Evolutionary conservation across 75 land plant species (phyloP).

Genomic region (Gnetum montanum): DNA sequence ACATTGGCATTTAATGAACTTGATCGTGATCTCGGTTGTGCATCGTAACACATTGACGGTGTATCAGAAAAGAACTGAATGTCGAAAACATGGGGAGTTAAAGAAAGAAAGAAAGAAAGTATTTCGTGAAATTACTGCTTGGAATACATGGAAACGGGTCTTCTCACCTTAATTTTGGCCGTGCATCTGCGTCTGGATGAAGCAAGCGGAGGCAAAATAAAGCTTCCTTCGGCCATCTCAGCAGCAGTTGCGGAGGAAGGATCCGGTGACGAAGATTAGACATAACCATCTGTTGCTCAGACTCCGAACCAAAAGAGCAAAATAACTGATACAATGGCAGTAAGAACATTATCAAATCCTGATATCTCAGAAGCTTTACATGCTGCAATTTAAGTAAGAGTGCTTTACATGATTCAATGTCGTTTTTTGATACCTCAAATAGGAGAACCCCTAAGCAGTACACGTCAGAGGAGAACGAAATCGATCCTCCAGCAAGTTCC

Average conservation of each 20-base stretch:
- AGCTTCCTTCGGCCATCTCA: slow-evolving; percentile 75
- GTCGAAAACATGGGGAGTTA: too few species aligned
- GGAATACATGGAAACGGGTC: too few species aligned
- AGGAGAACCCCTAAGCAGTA: slow-evolving; percentile 88
- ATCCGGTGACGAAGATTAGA: slow-evolving; percentile 64
- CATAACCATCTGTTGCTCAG: slow-evolving; percentile 54
- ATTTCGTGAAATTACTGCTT: too few species aligned
- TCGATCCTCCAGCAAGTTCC: slow-evolving; percentile 44
- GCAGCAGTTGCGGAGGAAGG: slow-evolving; percentile 60
- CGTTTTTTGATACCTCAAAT: slow-evolving; percentile 74
- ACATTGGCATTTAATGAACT: too few species aligned
- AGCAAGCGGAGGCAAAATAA: slow-evolving; percentile 75
- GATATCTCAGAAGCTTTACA: background rate
- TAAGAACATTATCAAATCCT: background rate
- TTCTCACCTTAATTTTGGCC: slow-evolving; percentile 55
- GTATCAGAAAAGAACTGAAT: too few species aligned
- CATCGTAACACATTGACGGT: too few species aligned
- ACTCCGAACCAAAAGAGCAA: slow-evolving; percentile 46
- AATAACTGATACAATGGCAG: slow-evolving; percentile 50
- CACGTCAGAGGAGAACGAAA: slow-evolving; percentile 75
- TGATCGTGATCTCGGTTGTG: too few species aligned
- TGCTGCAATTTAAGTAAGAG: background rate
- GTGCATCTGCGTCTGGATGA: slow-evolving; percentile 63
- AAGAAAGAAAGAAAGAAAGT: too few species aligned
- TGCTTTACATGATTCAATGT: background rate